These are phyloP conservation scores for Syzygium grande DNA, from an alignment of 345 rosid genomes.

Conservation along the genomic window DNA sequence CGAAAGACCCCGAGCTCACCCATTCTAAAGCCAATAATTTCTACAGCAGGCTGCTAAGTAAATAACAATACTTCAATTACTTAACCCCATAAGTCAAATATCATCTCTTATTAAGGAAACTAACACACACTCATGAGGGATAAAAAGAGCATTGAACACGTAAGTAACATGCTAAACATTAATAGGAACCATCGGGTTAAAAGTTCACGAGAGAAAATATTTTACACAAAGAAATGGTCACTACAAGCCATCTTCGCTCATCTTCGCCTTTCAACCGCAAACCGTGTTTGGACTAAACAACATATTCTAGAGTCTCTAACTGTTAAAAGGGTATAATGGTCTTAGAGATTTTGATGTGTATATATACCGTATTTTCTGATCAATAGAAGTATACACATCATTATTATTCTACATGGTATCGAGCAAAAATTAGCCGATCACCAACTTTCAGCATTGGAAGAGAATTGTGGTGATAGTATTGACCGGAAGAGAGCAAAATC, in stretches of 20 bases:
- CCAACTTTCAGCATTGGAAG: too few species aligned
- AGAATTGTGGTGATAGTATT: too few species aligned
- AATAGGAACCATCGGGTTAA: not conserved
- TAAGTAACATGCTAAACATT: not conserved
- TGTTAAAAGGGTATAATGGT: too few species aligned
- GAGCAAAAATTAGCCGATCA: too few species aligned
- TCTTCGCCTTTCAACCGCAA: not conserved
- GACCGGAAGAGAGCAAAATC: too few species aligned
- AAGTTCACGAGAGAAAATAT: too few species aligned
- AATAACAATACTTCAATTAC: conserved; percentile 9
- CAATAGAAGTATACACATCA: too few species aligned
- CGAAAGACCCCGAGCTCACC: conserved; percentile 92
- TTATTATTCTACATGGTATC: too few species aligned
- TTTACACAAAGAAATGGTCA: not conserved
- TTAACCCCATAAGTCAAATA: not conserved
- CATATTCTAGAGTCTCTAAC: not conserved
- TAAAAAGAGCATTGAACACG: not conserved
- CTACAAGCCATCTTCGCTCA: not conserved
- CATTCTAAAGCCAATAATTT: conserved; percentile 75
- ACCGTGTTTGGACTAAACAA: not conserved
- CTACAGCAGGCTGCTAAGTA: conserved; percentile 78
- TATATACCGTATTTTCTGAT: too few species aligned
- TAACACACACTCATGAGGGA: not conserved
- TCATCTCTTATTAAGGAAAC: not conserved
- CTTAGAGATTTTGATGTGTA: too few species aligned